These are phyloP conservation scores for Streptanthus diversifolius DNA, from an alignment of 345 rosid genomes.

Conservation along the genomic window DNA sequence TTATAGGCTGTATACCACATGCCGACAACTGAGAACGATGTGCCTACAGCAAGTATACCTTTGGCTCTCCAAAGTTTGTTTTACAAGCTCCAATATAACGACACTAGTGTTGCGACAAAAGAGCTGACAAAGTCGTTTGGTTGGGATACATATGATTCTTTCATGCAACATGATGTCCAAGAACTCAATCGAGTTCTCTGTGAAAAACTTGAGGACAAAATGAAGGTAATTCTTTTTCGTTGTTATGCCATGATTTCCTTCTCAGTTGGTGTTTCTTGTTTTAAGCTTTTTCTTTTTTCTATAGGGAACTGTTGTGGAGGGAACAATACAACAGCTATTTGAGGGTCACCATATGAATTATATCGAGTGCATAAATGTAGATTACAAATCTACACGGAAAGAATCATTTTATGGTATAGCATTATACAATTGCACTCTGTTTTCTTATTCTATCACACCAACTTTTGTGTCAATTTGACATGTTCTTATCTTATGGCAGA, in stretches of 20 bases:
- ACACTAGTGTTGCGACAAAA: conserved; percentile 91
- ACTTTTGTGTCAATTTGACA: background rate
- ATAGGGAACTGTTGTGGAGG: conserved; percentile 97
- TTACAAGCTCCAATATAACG: conserved; percentile 92
- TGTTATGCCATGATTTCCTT: conserved; percentile 11
- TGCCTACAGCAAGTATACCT: conserved; percentile 91
- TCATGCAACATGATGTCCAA: conserved; percentile 99
- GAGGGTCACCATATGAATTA: conserved; percentile 98
- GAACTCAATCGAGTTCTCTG: conserved; percentile 90
- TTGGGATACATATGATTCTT: conserved; percentile 96
- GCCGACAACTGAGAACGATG: conserved; percentile 95
- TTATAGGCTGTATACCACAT: conserved; percentile 95
- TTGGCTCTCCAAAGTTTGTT: conserved; percentile 96
- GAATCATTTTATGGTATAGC: conserved; percentile 89
- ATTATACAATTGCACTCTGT: conserved; percentile 8
- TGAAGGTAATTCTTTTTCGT: conserved; percentile 58
- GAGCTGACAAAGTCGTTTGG: conserved; percentile 97
- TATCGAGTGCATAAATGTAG: conserved; percentile 93
- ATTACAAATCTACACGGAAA: conserved; percentile 88
- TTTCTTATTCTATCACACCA: background rate
- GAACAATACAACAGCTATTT: conserved; percentile 90
- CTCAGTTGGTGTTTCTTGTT: conserved; percentile 5
- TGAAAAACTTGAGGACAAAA: conserved; percentile 96
- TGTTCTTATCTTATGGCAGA: conserved; percentile 46
- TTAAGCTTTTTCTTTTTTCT: background rate